Evolutionary conservation across 768 basidiomycete species (phyloP), one percentile per base, ranked within the genome.

Genomic region (Amanita inopinata): DNA sequence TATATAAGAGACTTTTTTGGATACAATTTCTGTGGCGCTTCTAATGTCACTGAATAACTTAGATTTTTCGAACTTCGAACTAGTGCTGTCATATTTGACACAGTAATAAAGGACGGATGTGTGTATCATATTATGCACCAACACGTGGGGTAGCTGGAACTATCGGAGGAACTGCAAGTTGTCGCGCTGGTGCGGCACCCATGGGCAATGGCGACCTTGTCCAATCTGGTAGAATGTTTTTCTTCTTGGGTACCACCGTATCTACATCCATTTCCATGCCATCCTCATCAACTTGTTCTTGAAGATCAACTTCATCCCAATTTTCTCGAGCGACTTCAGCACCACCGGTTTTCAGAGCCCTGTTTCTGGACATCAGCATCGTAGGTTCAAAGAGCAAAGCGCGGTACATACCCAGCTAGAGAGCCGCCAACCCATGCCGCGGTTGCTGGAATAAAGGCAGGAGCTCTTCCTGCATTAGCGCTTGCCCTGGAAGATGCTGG

Each of bases 381-480:
- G 7, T 27, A 47, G 40, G 14, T 43, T 15, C 32, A 43, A 12
- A 40, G 30, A 38, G 19, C 23, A 31, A 37, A n/a, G 19, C 8
- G 15, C 11, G 25, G 25, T 23, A 70, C 80, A 49, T 60, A 91
- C 83, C 93, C 94, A 2, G 92, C 89, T 14, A 98, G 57, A 15
- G 88, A 91, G 0, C 90, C 94, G 3, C 94, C 94, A 8, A 99
- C 79, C 94, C 94, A 99, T 0, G 83, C 73, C 62, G 93, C 68
- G 24, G 79, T 69, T 1, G 80, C 78, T 1, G 91, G 84, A 3
- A 80, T 65, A 62, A 94, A 97, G 0, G 86, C 83, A 0, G 94
- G 93, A 0, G 90, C 91, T 51, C 78, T 83, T 1, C 91, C 93
- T 1, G 79, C 80, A 49, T 80, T 81, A 0, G 68, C 70, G 14